Percentiles rank a stretch among this genome's conserved stretches.
phyloP scores from a whole-genome alignment of 768 basidiomycete species.

The Kwoniella europaea region DNA sequence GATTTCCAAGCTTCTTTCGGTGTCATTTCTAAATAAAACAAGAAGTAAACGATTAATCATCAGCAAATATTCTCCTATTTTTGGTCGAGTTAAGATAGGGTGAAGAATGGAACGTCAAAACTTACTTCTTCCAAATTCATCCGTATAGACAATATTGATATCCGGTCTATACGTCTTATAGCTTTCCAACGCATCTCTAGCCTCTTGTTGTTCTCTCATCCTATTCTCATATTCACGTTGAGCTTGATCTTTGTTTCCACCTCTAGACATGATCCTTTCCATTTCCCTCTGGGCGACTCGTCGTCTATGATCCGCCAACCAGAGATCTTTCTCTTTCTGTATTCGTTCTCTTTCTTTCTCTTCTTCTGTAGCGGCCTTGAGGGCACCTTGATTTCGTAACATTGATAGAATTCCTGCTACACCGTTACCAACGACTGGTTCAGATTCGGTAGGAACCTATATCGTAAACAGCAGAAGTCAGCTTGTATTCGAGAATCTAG shows the following conservation, averaged over 20 bases:
- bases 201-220: constrained; percentile 86
- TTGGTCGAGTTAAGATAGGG: background rate
- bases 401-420: constrained; percentile 87
- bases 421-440: constrained; percentile 79
- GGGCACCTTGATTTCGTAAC: constrained; percentile 87
- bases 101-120: constrained; percentile 10
- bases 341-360: constrained; percentile 75
- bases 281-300: constrained; percentile 77
- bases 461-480: background rate
- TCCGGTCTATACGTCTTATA: constrained; percentile 97
- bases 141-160: constrained; percentile 92
- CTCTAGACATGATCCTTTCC: constrained; percentile 75
- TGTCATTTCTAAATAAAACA: constrained; percentile 60
- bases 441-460: constrained; percentile 68
- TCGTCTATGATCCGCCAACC: constrained; percentile 83
- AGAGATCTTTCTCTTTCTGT: constrained; percentile 82
- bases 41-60: background rate
- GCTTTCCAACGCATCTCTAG: constrained; percentile 74
- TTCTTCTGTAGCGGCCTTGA: constrained; percentile 70
- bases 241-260: constrained; percentile 81
- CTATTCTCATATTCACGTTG: constrained; percentile 94
- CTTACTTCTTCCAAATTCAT: constrained; percentile 82
- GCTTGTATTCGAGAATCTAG: background rate
- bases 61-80: constrained; percentile 19
- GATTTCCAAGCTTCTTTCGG: constrained; percentile 99